Base-by-base conservation (phyloP, 2,329 filamentous ascomycete genomes). In the Colletotrichum sp. region DNA sequence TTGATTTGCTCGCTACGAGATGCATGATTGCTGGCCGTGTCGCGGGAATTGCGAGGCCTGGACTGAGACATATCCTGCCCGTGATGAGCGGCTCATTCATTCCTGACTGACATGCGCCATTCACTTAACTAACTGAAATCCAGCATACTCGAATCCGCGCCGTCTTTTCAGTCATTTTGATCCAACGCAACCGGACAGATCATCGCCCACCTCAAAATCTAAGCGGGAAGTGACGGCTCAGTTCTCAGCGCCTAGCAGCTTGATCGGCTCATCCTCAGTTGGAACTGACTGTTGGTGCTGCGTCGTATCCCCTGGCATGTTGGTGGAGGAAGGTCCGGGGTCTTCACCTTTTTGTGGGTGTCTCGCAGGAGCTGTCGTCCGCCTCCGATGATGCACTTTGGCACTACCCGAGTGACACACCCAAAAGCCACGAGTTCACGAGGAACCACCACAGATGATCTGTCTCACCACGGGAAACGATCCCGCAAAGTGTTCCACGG, bases 401-500 rank as follows among this genome's bases (percentile, higher is more conserved):
- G 36, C 27, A 52, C 36, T 22, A 48, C n/a, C 73, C 39, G 27
- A 43, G 64, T 68, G 65, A 65, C 70, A 73, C 70, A 52, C 43
- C 43, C 18, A 52, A 52, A 28, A 73, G 43, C 64, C 74, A 74
- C 70, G 48, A 75, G 70, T 67, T 74, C 27, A 73, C 64, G 27
- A 69, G 64, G 28, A 16, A 64, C 56, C 58, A 73, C 43, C 52
- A 25, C 64, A 36, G 48, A 62, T 69, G 48, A 39, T 69, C 58
- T 74, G 70, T 75, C 65, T 65, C 48, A 55, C 74, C 58, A n/a
- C 74, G 70, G 74, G 70, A 65, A 30, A 69, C 72, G 69, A 72
- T 75, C 72, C 43, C 69, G 36, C 58, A 58, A 9, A 9, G 34
- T 48, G 13, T 66, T 52, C 43, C 43, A 52, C n/a, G 43, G n/a